Evolutionary conservation across 192 early-diverging fungal species (phyloP), one percentile per base, ranked within the genome.

Genomic region (Coemansia sp.): DNA sequence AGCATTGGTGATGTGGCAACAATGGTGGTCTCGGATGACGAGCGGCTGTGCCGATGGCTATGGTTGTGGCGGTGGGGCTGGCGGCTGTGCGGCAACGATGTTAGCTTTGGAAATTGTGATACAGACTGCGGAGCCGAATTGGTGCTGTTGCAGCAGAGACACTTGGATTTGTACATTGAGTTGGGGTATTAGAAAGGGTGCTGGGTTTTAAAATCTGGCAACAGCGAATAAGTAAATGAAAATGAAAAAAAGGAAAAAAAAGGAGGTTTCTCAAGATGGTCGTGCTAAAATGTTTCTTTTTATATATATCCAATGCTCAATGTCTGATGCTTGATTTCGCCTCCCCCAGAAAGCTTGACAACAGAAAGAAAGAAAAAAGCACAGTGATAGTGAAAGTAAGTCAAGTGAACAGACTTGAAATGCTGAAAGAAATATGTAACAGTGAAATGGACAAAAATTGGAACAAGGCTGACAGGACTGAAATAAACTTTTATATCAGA

Each of bases 1-100:
- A 55, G 56, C 64, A 66, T 66, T 39, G 64, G 54, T 41, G 54
- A 51, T 51, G 19, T 5, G 5, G 16, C 66, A n/a, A 78, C 76
- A 2, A 73, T 47, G 18, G 77, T 73, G 62, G 67, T 61, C 41
- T 68, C 63, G 10, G 71, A 79, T 21, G 77, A 73, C 15, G 76
- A 68, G 64, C 76, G 76, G 56, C 70, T 73, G 61, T 78, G n/a
- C n/a, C n/a, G n/a, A n/a, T 69, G 43, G 45, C 8, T 46, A 46
- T 15, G 45, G 45, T 15, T 10, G 15, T 15, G 15, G 15, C 45
- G 37, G 55, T 57, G 55, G 55, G 15, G 21, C 26, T 40, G 55
- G 36, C 15, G 6, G 55, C 8, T 46, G 45, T 10, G 45, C 45
- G 45, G 45, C 45, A 10, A 15, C 45, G 45, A 15, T 46, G 45